Evolutionary conservation across 768 basidiomycete species (phyloP).

Genomic region (Solioccasus polychromus): DNA sequence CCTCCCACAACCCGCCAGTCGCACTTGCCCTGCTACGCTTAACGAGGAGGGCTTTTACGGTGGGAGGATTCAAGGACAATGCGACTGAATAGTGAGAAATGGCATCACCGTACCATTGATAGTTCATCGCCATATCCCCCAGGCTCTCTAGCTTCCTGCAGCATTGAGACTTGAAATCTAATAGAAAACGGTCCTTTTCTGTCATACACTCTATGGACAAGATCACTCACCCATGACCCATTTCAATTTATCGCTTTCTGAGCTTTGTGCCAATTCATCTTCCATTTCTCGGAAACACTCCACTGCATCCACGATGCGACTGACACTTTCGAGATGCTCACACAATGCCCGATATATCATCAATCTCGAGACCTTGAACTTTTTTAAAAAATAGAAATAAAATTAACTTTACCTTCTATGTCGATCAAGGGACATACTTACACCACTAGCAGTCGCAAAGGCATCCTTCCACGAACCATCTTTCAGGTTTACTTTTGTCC

Average conservation of each 20-base stretch:
- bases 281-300: background rate
- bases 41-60: background rate
- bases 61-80: background rate
- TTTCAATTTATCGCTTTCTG: background rate
- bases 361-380: background rate
- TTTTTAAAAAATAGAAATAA: too few species aligned
- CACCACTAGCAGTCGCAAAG: background rate
- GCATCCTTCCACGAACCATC: background rate
- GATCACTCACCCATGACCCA: background rate
- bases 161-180: slow-evolving; percentile 1
- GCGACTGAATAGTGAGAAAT: background rate
- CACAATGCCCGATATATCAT: background rate
- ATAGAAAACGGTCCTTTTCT: background rate
- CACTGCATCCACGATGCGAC: background rate
- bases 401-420: background rate
- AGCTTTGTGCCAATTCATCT: background rate
- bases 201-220: background rate
- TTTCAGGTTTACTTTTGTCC: background rate
- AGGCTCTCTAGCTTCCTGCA: background rate
- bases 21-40: background rate
- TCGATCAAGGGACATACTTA: background rate
- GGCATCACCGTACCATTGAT: background rate
- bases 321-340: background rate
- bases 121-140: background rate
- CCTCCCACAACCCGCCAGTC: background rate